These are phyloP conservation scores for Capronia coronata DNA, from an alignment of 2,329 filamentous ascomycete species.

Conservation along the genomic window DNA sequence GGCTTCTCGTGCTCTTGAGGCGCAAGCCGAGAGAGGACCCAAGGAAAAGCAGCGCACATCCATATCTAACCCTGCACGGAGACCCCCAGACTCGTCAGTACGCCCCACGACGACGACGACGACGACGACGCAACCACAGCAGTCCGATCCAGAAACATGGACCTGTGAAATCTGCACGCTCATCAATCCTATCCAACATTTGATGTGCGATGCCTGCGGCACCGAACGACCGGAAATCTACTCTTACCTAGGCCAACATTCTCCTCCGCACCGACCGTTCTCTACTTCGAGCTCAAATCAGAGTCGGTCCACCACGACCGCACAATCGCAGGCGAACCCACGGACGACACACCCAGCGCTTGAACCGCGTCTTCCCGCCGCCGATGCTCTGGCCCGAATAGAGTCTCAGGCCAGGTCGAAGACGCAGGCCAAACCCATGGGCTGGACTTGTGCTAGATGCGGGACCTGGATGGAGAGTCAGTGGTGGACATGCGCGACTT, in stretches of 20 bases:
- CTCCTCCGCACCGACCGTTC: constrained; percentile 21
- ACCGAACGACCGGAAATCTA: constrained; percentile 47
- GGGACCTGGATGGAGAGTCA: constrained; percentile 57
- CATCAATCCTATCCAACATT: constrained; percentile 53
- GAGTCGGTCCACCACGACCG: constrained; percentile 6
- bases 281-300: neutral
- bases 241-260: constrained; percentile 20
- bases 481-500: constrained; percentile 59
- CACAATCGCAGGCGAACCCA: neutral
- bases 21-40: neutral
- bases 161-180: constrained; percentile 57
- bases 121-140: neutral
- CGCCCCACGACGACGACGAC: too few relatives aligned
- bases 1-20: constrained; percentile 6
- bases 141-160: constrained; percentile 42
- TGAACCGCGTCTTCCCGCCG: constrained; percentile 29
- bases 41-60: too few relatives aligned
- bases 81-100: constrained; percentile 1
- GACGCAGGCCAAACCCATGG: constrained; percentile 47
- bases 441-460: constrained; percentile 55
- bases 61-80: too few relatives aligned
- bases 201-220: constrained; percentile 56
- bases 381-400: constrained; percentile 36
- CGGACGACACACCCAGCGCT: constrained; percentile 13
- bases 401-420: constrained; percentile 41